Percentiles rank a stretch among this genome's conserved stretches.
Evolutionary conservation across 495 filamentous ascomycete species (phyloP).

Genomic region (Lasiosphaeris hirsuta): DNA sequence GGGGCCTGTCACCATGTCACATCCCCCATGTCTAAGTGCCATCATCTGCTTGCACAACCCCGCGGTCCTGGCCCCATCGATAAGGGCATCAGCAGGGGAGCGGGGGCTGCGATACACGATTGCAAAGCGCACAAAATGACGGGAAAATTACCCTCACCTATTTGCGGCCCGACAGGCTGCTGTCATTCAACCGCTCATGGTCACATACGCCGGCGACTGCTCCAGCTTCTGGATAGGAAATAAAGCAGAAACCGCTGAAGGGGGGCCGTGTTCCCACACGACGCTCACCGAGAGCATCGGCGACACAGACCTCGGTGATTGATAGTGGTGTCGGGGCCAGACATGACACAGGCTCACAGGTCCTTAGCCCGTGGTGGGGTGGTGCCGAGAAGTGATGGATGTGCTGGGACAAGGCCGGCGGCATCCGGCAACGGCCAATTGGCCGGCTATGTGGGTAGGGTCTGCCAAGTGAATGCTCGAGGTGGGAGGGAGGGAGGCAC

Average conservation of each 20-base stretch:
- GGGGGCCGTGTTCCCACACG: no score
- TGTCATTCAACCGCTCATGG: no score
- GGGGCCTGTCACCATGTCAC: neutral
- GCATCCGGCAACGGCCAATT: slow-evolving; percentile 1
- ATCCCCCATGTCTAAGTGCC: no score
- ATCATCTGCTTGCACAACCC: slow-evolving; percentile 1
- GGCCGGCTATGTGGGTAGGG: neutral
- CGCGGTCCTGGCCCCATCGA: slow-evolving; percentile 9
- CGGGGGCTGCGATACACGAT: slow-evolving; percentile 7
- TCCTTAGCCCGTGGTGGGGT: neutral
- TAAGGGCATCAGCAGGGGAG: slow-evolving; percentile 5
- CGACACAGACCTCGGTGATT: no score
- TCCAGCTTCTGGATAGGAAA: no score
- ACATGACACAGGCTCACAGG: neutral
- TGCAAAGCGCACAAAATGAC: slow-evolving; percentile 1
- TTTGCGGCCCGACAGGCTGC: neutral
- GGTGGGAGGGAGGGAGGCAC: slow-evolving; percentile 4
- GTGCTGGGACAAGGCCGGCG: slow-evolving; percentile 12
- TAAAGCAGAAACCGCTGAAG: no score
- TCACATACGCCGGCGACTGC: no score
- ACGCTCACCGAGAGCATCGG: no score
- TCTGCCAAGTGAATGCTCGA: neutral
- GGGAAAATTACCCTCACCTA: neutral
- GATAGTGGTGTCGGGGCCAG: no score
- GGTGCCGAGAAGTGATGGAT: neutral